Percentiles rank a stretch among this genome's conserved stretches.
Conservation (phyloP, 2,329 filamentous ascomycete genomes). For the Cercospora nicotianae region DNA sequence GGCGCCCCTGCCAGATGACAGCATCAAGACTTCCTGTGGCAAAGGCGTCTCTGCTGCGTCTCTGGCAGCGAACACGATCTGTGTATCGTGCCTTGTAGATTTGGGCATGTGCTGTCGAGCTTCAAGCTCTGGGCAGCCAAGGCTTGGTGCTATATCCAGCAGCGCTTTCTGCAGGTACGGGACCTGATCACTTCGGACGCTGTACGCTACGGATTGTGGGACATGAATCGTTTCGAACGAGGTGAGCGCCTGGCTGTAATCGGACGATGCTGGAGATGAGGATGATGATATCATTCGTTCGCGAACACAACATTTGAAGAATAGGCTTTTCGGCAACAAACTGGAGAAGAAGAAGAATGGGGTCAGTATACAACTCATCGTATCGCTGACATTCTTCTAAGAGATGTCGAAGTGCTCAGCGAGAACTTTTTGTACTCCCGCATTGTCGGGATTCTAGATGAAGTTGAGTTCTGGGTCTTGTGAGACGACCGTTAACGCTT, state of each 20-base stretch:
- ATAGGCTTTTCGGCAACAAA: not conserved
- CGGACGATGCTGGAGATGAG: not conserved
- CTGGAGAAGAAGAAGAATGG: not conserved
- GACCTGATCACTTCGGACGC: slow-evolving; percentile 12
- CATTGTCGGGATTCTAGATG: not conserved
- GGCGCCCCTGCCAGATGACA: slow-evolving; percentile 12
- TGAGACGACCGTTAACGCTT: slow-evolving; percentile 1
- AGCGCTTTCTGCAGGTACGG: slow-evolving; percentile 15
- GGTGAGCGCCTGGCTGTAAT: slow-evolving; percentile 9
- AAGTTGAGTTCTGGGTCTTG: not conserved
- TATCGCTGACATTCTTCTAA: not conserved
- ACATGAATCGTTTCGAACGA: slow-evolving; percentile 1
- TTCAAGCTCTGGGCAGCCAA: slow-evolving; percentile 11
- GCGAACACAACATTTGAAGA: not conserved
- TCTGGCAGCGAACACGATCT: slow-evolving; percentile 14
- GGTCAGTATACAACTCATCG: not conserved
- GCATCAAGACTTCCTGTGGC: slow-evolving; percentile 15
- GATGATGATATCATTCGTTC: not conserved
- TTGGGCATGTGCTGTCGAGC: slow-evolving; percentile 11
- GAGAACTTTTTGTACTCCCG: not conserved
- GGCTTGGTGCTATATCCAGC: slow-evolving; percentile 3
- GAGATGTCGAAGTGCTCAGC: not conserved
- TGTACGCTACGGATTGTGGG: slow-evolving; percentile 12
- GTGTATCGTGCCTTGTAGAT: slow-evolving; percentile 14
- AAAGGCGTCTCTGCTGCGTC: slow-evolving; percentile 13